Evolutionary conservation across 2,329 filamentous ascomycete genomes (phyloP).

Genomic region (Calonectria pteridis): DNA sequence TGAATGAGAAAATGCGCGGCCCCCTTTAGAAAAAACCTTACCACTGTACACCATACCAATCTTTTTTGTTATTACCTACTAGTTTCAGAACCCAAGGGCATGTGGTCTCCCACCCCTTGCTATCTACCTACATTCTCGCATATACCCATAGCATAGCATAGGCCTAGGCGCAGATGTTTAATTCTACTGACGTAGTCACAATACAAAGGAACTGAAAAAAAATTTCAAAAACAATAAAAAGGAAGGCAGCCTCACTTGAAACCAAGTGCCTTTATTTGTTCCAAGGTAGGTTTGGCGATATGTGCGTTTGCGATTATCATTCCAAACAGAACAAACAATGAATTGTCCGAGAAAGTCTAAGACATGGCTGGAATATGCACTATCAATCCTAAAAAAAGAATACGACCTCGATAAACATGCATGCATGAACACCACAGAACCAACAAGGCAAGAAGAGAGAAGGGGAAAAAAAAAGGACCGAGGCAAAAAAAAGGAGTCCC

Average conservation of each 20-base stretch:
- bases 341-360: not conserved
- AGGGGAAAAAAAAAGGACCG: too few species aligned
- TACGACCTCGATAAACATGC: not conserved
- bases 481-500: conserved; percentile 22
- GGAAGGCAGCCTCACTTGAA: not conserved
- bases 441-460: not conserved
- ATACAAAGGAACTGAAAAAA: conserved; percentile 24
- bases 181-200: conserved; percentile 40
- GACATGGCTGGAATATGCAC: not conserved
- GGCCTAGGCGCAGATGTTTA: conserved; percentile 45
- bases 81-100: conserved; percentile 20
- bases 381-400: not conserved
- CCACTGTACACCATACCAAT: conserved; percentile 2
- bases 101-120: conserved; percentile 28
- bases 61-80: conserved; percentile 28
- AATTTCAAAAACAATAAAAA: not conserved
- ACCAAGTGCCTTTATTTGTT: not conserved
- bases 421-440: not conserved
- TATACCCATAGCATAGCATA: conserved; percentile 54
- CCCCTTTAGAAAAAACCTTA: conserved; percentile 28
- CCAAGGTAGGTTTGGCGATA: not conserved
- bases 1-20: conserved; percentile 34
- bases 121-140: conserved; percentile 48
- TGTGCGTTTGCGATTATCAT: not conserved
- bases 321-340: too few species aligned